phyloP scores from a whole-genome alignment of 139 green algal species.

The Volvox reticuliferus region DNA sequence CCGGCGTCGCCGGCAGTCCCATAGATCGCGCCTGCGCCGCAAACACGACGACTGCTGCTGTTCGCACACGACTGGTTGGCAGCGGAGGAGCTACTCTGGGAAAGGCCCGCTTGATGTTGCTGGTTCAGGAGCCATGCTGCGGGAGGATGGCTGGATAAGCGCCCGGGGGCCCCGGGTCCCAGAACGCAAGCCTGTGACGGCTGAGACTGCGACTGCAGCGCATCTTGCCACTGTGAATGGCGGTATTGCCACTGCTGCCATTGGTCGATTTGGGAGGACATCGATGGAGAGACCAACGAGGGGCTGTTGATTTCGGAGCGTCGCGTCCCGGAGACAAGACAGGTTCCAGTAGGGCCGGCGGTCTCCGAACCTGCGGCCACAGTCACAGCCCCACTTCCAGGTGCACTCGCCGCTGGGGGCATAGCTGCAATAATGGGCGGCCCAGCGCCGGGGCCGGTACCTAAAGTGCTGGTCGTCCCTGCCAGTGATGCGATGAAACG shows the following conservation, averaged over 20 bases:
- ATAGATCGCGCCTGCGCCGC: background rate
- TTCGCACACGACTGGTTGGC: background rate
- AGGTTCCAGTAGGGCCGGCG: background rate
- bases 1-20: background rate
- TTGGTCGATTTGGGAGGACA: background rate
- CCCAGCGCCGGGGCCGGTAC: too few relatives aligned
- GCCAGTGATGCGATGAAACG: too few relatives aligned
- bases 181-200: background rate
- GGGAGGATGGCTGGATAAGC: background rate
- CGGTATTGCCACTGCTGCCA: slow-evolving; percentile 1
- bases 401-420: too few relatives aligned
- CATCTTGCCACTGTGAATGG: slow-evolving; percentile 16
- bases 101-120: background rate
- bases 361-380: background rate
- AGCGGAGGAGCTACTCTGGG: slow-evolving; percentile 1
- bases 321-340: background rate
- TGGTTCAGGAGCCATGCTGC: background rate
- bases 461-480: too few relatives aligned
- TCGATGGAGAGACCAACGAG: background rate
- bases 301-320: background rate
- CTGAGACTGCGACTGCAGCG: slow-evolving; percentile 24
- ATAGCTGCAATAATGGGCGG: too few relatives aligned
- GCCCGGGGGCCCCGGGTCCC: background rate
- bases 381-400: background rate
- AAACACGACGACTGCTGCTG: background rate